phyloP scores from a whole-genome alignment of 495 filamentous ascomycete genomes.

The Hyphodiscus hymeniophilus region DNA sequence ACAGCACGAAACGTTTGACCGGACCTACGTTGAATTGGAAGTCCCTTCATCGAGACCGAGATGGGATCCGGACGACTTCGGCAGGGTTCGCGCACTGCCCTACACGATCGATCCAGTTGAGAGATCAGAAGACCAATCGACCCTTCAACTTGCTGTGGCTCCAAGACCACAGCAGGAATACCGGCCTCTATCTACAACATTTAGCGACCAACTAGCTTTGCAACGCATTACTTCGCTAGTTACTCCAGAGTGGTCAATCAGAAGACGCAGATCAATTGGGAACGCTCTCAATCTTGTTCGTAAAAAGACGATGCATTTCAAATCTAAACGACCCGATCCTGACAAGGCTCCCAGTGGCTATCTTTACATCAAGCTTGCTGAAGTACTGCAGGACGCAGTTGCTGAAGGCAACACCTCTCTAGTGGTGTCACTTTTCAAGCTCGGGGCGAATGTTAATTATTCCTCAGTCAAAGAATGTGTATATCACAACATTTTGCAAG shows the following conservation, averaged over 20 bases:
- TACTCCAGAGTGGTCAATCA: neutral
- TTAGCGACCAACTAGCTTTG: too few species aligned
- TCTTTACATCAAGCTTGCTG: neutral
- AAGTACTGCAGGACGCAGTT: neutral
- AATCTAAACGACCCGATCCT: neutral
- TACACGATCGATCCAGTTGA: too few species aligned
- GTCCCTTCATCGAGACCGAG: too few species aligned
- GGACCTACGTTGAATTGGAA: too few species aligned
- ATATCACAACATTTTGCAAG: neutral
- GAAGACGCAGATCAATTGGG: neutral
- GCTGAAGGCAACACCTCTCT: neutral
- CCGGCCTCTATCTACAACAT: too few species aligned
- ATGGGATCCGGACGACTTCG: too few species aligned
- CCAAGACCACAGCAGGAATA: too few species aligned
- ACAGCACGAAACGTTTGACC: too few species aligned
- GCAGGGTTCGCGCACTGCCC: too few species aligned
- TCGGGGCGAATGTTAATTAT: constrained; percentile 1
- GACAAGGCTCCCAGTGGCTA: neutral
- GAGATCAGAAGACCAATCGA: too few species aligned
- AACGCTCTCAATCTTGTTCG: neutral
- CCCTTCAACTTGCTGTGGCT: too few species aligned
- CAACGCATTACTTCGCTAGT: too few species aligned
- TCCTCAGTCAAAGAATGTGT: neutral
- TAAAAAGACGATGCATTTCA: neutral
- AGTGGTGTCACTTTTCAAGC: neutral